These are phyloP conservation scores for Neoascochyta sp. DNA, from an alignment of 2,329 filamentous ascomycete genomes.

Conservation along the genomic window DNA sequence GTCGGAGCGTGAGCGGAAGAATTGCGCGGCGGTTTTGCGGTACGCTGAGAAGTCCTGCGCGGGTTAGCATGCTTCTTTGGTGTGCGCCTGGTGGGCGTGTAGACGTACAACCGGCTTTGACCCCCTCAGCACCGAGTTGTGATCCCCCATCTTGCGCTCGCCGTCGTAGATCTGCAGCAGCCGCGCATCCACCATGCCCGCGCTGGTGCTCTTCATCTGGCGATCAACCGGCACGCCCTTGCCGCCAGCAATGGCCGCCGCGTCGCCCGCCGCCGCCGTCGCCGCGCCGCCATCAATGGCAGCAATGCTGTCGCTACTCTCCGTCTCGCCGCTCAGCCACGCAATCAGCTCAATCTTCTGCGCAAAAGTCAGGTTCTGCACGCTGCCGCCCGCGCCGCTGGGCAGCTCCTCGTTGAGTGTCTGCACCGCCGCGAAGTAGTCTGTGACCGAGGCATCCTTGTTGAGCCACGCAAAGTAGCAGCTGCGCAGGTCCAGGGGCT, in stretches of 20 bases:
- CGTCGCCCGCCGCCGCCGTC: slow-evolving; percentile 47
- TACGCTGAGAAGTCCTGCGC: slow-evolving; percentile 87
- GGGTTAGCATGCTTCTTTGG: slow-evolving; percentile 14
- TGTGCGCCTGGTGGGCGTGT: background rate
- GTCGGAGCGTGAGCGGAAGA: slow-evolving; percentile 58
- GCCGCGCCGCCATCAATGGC: slow-evolving; percentile 63
- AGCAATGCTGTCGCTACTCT: slow-evolving; percentile 85
- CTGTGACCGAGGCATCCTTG: slow-evolving; percentile 81
- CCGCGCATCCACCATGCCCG: slow-evolving; percentile 64
- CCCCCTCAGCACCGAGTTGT: slow-evolving; percentile 81
- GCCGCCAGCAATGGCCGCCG: slow-evolving; percentile 52
- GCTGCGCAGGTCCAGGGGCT: slow-evolving; percentile 79
- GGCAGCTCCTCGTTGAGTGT: slow-evolving; percentile 74
- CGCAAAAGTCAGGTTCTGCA: slow-evolving; percentile 87
- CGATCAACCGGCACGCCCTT: slow-evolving; percentile 41
- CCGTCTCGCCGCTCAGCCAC: slow-evolving; percentile 82
- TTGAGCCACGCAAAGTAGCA: slow-evolving; percentile 97
- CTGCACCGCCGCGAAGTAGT: slow-evolving; percentile 83
- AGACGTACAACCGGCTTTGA: slow-evolving; percentile 76
- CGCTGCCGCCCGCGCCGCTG: slow-evolving; percentile 59
- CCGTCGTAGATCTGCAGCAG: slow-evolving; percentile 85
- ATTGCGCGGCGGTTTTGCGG: slow-evolving; percentile 75
- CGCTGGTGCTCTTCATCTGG: slow-evolving; percentile 34
- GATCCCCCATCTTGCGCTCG: slow-evolving; percentile 87
- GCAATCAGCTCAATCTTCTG: slow-evolving; percentile 88